Base-by-base conservation (phyloP, 2,329 filamentous ascomycete genomes). In the Trichoderma guizhouense region DNA sequence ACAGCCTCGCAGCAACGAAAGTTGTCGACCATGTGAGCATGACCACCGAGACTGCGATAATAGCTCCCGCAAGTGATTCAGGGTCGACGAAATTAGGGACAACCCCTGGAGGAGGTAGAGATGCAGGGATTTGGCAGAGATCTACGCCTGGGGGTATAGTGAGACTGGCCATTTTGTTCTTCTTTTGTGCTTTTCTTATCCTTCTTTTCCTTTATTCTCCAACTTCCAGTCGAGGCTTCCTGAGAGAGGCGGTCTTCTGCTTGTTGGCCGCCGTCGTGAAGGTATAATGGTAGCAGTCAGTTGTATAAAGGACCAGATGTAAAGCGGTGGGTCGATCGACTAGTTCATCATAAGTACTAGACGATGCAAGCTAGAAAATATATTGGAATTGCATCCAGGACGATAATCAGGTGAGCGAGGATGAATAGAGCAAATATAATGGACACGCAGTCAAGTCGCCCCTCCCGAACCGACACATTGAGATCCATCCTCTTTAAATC, bases 61-160 rank as follows among this genome's bases (percentile, higher is more conserved):
- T 21, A 14, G 28, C 58, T 21, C 12, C 7, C 36, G 39, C 67
- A 14, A 69, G 67, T 7, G 47, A 24, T 43, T 47, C 30, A 32
- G 61, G 24, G 3, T 32, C 21, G 47, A 14, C 15, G 9, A 65
- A 24, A 3, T 65, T 24, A 12, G 43, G 58, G 3, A 64, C 21
- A 34, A 66, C 61, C 1, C 69, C 69, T 0, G 58, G 47, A 57
- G 69, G 69, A 57, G 69, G 61, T 9, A 26, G 5, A 2, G 26
- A 18, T 65, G 69, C 39, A 8, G 69, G 69, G 15, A 66, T 3
- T 5, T 57, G 15, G 69, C 69, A 71, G 43, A 57, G 69, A 24
- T 71, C 69, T 15, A 11, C 7, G 21, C 67, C 67, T 53, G 67
- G 39, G 6, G 67, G 67, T 18, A 69, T n/a, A 14, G 47, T 58